Conservation (phyloP, 2,329 filamentous ascomycete genomes). For the Colletotrichum sp. region DNA sequence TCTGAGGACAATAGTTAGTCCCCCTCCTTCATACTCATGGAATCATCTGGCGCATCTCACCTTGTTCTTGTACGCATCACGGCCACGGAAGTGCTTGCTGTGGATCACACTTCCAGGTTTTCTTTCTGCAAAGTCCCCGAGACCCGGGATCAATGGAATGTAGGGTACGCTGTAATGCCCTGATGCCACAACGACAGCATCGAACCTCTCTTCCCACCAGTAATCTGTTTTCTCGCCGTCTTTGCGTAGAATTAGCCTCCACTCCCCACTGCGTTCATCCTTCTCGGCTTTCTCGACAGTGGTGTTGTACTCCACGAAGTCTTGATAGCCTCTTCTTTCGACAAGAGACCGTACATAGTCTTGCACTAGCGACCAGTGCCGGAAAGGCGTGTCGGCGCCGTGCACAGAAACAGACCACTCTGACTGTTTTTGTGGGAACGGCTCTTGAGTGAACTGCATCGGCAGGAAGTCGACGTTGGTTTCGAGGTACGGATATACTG, state of each 20-base stretch:
- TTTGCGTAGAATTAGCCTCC: conserved; percentile 57
- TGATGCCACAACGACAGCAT: conserved; percentile 64
- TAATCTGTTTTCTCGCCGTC: conserved; percentile 44
- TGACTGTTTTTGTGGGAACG: conserved; percentile 45
- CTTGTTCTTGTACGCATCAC: conserved; percentile 49
- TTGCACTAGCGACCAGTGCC: conserved; percentile 62
- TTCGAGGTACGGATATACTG: conserved; percentile 66
- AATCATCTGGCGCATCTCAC: conserved; percentile 28
- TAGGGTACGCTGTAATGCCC: conserved; percentile 67
- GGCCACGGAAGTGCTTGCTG: conserved; percentile 57
- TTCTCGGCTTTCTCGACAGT: conserved; percentile 65
- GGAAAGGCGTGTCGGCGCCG: conserved; percentile 63
- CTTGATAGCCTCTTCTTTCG: conserved; percentile 56
- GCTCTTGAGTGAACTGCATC: conserved; percentile 66
- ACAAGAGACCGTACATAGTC: conserved; percentile 59
- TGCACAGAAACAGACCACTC: conserved; percentile 42
- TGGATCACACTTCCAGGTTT: conserved; percentile 57
- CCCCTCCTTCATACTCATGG: rapidly evolving
- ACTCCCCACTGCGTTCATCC: conserved; percentile 43
- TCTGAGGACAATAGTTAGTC: conserved; percentile 35
- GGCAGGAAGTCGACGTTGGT: conserved; percentile 65
- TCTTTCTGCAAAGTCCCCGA: conserved; percentile 49
- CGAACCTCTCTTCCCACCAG: conserved; percentile 69
- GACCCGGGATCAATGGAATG: conserved; percentile 52
- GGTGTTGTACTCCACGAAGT: conserved; percentile 59